Evolutionary conservation across 306 rosid species (phyloP), one percentile per base, ranked within the genome.

Genomic region (Quercus dentata): DNA sequence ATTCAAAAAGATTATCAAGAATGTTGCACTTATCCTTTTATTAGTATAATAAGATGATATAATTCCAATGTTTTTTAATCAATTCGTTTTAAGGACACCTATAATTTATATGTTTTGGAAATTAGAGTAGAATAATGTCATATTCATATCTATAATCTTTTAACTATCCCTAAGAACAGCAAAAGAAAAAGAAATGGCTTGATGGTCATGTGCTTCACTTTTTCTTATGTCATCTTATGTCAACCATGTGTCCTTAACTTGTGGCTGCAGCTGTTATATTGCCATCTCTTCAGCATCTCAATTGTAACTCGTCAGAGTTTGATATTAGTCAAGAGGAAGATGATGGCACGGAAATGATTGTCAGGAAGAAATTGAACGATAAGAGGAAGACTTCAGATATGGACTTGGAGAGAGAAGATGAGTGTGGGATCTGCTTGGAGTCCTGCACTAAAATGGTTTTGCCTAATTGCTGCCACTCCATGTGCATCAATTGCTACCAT

Each of bases 401-500:
- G n/a, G 91, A 91, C 44, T 54, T 56, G 61, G 94, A 91, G 38
- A 82, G 94, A 83, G 97, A 91, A 78, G 86, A 86, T 59, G 97
- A 92, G 80, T 92, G 97, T 72, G 97, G 97, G 72, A 89, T 92
- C 79, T 92, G 96, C 90, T 84, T 91, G 74, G 97, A 89, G 87
- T 80, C 87, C 14, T 86, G 90, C 81, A 76, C 92, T 79, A 92
- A 89, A 90, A 83, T 92, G 78, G 92, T 91, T 58, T 84, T 91
- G 87, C 97, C 97, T 28, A 80, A 88, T 61, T 92, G 96, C 83
- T 92, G 91, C 81, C 97, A 92, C 65, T 88, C 94, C 14, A 88
- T 92, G 97, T 92, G 97, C 86, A 88, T 87, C 82, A 85, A 91
- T 41, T 92, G 97, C 86, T 92, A 89, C 84, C 88, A 31, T 5